Base-by-base conservation (phyloP, 2,329 filamentous ascomycete genomes). In the Aspergillus brasiliensis region DNA sequence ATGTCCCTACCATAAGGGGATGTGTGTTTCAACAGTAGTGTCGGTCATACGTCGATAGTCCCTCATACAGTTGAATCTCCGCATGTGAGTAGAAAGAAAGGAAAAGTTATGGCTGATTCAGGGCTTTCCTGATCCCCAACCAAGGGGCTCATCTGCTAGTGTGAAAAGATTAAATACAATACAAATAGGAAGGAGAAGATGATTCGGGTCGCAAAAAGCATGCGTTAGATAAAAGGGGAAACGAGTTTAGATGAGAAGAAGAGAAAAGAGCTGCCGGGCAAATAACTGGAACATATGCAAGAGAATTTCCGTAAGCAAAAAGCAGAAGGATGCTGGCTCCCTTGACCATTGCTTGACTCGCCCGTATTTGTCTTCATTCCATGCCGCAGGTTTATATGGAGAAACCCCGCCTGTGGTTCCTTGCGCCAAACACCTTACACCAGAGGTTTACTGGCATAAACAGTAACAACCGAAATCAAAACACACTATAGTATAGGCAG, bases 161-260 rank as follows among this genome's bases (percentile, higher is more conserved):
- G 52, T 56, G 48, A 54, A 57, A 53, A 59, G 62, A 69, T 68
- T 71, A 72, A 68, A 66, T 73, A 72, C 71, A 73, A 67, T 73
- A 73, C 69, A 71, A 62, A 66, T 66, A 49, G 60, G 62, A 66
- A 64, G 46, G 61, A 60, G 59, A 44, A 21, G 23, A 28, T 54
- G 51, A 44, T 15, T 28, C n/a, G 17, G 13, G 25, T 11, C 15
- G 37, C 34, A 44, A 58, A 59, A 48, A 55, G 58, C 49, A 61
- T 51, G 56, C 51, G 59, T 58, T 61, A 65, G 51, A 37, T n/a
- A n/a, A 58, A 60, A 25, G 31, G 61, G 64, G 60, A 62, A 64
- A 63, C 61, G 65, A 65, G 57, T 64, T 61, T 52, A 48, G 19
- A 57, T 49, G 31, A 59, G 62, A 61, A 59, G 59, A 53, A 11